A percentile compares a stretch with the other conserved stretches of the same genome.
Evolutionary conservation across 176 grass and related monocot species (phyloP).

Genomic region (Puya raimondii): DNA sequence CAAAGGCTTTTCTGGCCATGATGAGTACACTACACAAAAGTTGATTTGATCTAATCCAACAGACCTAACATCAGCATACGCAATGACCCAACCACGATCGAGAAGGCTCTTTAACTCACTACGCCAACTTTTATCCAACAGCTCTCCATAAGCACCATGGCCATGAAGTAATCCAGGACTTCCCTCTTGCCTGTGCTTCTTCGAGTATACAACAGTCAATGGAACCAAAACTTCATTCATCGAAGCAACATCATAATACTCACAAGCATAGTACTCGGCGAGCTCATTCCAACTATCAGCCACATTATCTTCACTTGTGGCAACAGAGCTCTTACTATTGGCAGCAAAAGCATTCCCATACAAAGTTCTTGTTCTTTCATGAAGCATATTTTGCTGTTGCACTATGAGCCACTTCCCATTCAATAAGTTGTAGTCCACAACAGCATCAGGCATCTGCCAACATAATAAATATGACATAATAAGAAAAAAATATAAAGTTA

Average conservation of each 20-base stretch:
- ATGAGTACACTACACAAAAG: not conserved
- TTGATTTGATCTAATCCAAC: slow-evolving; percentile 3
- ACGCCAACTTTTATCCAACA: slow-evolving; percentile 76
- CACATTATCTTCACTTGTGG: slow-evolving; percentile 31
- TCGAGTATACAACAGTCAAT: slow-evolving; percentile 67
- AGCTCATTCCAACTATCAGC: slow-evolving; percentile 72
- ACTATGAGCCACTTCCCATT: slow-evolving; percentile 80
- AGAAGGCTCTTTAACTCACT: slow-evolving; percentile 92
- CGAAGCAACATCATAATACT: slow-evolving; percentile 72
- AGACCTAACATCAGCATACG: slow-evolving; percentile 94
- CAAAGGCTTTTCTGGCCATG: not conserved
- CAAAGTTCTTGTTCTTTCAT: slow-evolving; percentile 65
- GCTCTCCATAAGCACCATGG: slow-evolving; percentile 91
- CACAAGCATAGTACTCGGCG: slow-evolving; percentile 80
- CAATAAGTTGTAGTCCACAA: slow-evolving; percentile 83
- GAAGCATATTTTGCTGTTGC: slow-evolving; percentile 89
- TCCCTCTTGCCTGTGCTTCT: slow-evolving; percentile 67
- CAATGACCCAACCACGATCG: slow-evolving; percentile 84
- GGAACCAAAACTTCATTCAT: slow-evolving; percentile 59
- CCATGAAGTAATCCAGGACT: slow-evolving; percentile 89
- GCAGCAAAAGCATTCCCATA: slow-evolving; percentile 62
- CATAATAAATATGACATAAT: not conserved
- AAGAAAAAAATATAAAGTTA: too few relatives aligned
- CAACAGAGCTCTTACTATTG: slow-evolving; percentile 23
- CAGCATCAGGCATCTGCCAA: slow-evolving; percentile 90